phyloP scores from a whole-genome alignment of 2,329 filamentous ascomycete genomes.

The Drechslerella dactyloides region DNA sequence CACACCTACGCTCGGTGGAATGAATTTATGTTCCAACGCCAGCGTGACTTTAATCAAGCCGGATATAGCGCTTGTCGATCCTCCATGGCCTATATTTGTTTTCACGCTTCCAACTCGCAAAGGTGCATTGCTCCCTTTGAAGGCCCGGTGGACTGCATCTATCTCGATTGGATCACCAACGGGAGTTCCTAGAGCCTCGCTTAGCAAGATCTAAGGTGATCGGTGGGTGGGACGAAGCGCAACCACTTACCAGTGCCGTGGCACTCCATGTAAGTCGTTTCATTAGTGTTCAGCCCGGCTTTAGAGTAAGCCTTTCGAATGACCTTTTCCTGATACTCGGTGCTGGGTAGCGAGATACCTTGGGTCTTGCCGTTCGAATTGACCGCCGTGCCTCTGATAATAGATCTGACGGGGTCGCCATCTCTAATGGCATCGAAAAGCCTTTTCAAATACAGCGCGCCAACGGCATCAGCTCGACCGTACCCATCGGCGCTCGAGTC shows the following conservation, averaged over 20 bases:
- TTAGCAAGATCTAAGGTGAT: no score
- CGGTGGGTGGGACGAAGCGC: no score
- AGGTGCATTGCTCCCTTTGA: slow-evolving; percentile 54
- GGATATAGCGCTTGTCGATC: slow-evolving; percentile 56
- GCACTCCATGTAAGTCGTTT: slow-evolving; percentile 62
- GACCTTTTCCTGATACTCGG: slow-evolving; percentile 60
- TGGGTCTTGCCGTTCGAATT: slow-evolving; percentile 67
- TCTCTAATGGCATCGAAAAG: slow-evolving; percentile 66
- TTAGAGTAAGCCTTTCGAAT: slow-evolving; percentile 61
- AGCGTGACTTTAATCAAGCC: slow-evolving; percentile 27
- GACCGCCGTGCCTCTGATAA: slow-evolving; percentile 64
- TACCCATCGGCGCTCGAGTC: slow-evolving; percentile 63
- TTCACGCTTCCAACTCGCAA: slow-evolving; percentile 65
- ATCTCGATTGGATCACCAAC: slow-evolving; percentile 56
- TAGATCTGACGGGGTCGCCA: slow-evolving; percentile 65
- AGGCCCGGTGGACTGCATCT: slow-evolving; percentile 24
- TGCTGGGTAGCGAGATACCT: slow-evolving; percentile 66
- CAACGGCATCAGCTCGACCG: slow-evolving; percentile 69
- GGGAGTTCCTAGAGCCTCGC: slow-evolving; percentile 9
- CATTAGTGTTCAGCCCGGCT: slow-evolving; percentile 54
- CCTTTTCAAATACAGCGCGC: slow-evolving; percentile 66
- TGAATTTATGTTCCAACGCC: slow-evolving; percentile 27
- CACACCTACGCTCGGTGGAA: slow-evolving; percentile 23
- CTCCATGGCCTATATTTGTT: slow-evolving; percentile 65
- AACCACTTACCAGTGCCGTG: slow-evolving; percentile 66